Evolutionary conservation across 345 rosid genomes (phyloP).

Genomic region (Erucastrum elatum): DNA sequence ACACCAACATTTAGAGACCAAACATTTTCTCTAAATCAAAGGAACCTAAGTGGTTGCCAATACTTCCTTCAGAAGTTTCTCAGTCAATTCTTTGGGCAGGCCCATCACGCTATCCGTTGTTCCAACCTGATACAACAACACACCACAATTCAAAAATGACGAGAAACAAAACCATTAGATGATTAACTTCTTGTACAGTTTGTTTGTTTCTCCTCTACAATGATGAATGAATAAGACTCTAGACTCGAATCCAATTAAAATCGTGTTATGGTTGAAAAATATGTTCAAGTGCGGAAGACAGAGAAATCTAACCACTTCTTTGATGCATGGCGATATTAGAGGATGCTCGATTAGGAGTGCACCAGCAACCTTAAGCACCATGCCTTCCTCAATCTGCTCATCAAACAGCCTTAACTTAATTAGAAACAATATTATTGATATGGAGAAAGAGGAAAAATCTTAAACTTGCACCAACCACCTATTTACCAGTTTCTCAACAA

Average conservation of each 20-base stretch:
- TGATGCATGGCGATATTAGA: slow-evolving; percentile 58
- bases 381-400: slow-evolving; percentile 72
- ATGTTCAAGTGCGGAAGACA: not conserved
- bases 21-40: not conserved
- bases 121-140: not conserved
- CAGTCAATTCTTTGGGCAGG: not conserved
- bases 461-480: not conserved
- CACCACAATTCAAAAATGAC: not conserved
- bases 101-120: not conserved
- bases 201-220: not conserved
- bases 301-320: slow-evolving; percentile 68
- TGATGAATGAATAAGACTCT: not conserved
- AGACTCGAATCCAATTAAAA: not conserved
- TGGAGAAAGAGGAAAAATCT: not conserved
- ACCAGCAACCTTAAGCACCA: slow-evolving; percentile 76
- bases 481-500: slow-evolving; percentile 76
- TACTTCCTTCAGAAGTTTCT: not conserved
- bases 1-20: not conserved
- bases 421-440: not conserved
- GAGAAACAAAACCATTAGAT: not conserved
- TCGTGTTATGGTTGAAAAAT: not conserved
- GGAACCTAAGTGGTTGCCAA: not conserved
- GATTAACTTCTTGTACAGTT: not conserved
- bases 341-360: slow-evolving; percentile 82
- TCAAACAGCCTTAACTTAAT: slow-evolving; percentile 12